These are phyloP conservation scores for Podaxis mareebaensis DNA, from an alignment of 768 basidiomycete genomes.

Conservation along the genomic window DNA sequence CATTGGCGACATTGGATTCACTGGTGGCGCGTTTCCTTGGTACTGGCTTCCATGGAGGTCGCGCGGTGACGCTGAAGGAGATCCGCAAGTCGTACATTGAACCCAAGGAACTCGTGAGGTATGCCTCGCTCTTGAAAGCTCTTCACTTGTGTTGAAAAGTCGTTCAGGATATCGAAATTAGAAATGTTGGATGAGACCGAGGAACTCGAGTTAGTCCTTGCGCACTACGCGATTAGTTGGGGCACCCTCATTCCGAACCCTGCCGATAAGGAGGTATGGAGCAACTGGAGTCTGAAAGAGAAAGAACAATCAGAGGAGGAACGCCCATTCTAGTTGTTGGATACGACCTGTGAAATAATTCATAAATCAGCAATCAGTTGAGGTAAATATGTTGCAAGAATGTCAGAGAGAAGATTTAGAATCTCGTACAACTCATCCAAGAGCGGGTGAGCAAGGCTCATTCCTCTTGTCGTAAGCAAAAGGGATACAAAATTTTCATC, in stretches of 20 bases:
- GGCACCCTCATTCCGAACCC: conserved; percentile 30
- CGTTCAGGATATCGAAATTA: conserved; percentile 66
- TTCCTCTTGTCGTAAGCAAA: conserved; percentile 10
- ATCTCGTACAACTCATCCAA: conserved; percentile 21
- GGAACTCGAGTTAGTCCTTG: conserved; percentile 87
- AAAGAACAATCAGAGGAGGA: conserved; percentile 13
- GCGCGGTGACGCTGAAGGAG: conserved; percentile 66
- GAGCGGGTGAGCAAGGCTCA: conserved; percentile 21
- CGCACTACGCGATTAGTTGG: conserved; percentile 92
- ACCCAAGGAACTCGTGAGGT: conserved; percentile 59
- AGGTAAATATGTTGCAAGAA: neutral
- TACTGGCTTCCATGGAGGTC: conserved; percentile 53
- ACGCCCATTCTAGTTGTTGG: neutral
- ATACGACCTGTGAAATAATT: neutral
- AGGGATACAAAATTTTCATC: conserved; percentile 19
- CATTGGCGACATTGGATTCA: conserved; percentile 57
- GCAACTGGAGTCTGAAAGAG: conserved; percentile 36
- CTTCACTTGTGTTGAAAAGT: neutral
- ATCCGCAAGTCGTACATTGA: conserved; percentile 57
- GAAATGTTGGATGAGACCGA: conserved; percentile 95
- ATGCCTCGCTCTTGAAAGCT: conserved; percentile 19
- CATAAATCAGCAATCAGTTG: neutral
- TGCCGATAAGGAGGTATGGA: conserved; percentile 28
- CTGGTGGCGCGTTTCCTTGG: conserved; percentile 61
- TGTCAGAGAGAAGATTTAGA: conserved; percentile 34